Percentiles rank a stretch among this genome's conserved stretches.
phyloP scores from a whole-genome alignment of 2,329 filamentous ascomycete genomes.

The Colletotrichum endophyticum region DNA sequence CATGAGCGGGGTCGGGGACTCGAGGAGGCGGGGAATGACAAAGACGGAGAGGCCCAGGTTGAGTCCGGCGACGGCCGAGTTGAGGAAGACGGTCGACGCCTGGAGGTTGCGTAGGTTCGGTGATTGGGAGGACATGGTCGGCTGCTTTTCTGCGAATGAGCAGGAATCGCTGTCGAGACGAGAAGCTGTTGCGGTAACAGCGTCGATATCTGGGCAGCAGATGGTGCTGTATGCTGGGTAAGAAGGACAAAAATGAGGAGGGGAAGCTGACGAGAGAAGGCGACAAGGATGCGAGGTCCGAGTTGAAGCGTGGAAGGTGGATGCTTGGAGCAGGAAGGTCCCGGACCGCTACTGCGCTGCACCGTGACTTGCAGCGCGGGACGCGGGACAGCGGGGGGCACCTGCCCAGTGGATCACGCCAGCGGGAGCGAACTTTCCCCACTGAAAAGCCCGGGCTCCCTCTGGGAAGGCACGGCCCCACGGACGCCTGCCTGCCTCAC shows the following conservation, averaged over 20 bases:
- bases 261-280: background rate
- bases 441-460: background rate
- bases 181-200: background rate
- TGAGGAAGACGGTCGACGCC: constrained; percentile 54
- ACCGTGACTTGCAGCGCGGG: background rate
- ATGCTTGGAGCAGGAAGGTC: background rate
- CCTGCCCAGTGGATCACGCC: background rate
- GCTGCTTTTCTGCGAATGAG: too few relatives aligned
- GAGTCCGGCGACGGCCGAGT: constrained; percentile 47
- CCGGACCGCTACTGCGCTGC: background rate
- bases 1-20: constrained; percentile 59
- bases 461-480: background rate
- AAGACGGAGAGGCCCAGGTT: constrained; percentile 45
- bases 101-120: constrained; percentile 48
- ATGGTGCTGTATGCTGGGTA: background rate
- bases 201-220: background rate
- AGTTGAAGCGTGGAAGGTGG: background rate
- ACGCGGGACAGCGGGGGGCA: background rate
- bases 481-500: background rate
- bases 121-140: background rate
- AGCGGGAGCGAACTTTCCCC: background rate
- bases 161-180: background rate
- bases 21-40: constrained; percentile 56
- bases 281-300: background rate
- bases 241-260: background rate